phyloP scores from a whole-genome alignment of 805 yeast genomes.

The Candida broadrunensis region DNA sequence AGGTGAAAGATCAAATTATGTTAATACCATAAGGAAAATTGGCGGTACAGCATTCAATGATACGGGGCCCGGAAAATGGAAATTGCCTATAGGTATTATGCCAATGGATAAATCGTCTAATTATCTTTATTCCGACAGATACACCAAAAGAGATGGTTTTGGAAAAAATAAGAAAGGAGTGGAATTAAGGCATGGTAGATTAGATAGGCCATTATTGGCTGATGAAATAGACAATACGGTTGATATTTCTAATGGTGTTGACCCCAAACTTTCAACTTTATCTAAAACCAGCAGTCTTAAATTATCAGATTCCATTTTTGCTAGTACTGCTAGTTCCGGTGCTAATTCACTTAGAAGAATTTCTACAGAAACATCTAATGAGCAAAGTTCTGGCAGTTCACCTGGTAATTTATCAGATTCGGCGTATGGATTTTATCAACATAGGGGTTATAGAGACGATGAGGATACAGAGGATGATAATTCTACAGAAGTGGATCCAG shows the following conservation, averaged over 20 bases:
- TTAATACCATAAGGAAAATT: slow-evolving; percentile 38
- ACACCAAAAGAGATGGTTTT: slow-evolving; percentile 17
- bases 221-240: slow-evolving; percentile 58
- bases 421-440: slow-evolving; percentile 37
- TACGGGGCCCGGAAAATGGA: slow-evolving; percentile 45
- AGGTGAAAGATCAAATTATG: slow-evolving; percentile 52
- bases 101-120: slow-evolving; percentile 38
- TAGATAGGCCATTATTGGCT: slow-evolving; percentile 66
- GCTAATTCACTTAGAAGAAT: background rate
- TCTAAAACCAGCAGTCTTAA: background rate
- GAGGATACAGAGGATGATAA: slow-evolving; percentile 20
- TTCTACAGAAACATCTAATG: background rate
- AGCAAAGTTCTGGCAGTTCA: slow-evolving; percentile 11
- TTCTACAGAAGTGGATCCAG: slow-evolving; percentile 12
- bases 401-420: slow-evolving; percentile 30
- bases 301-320: background rate
- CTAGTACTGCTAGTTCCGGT: background rate
- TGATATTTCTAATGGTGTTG: background rate
- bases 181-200: slow-evolving; percentile 60
- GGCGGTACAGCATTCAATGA: slow-evolving; percentile 51
- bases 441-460: slow-evolving; percentile 32
- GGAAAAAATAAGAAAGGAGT: slow-evolving; percentile 41
- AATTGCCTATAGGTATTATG: slow-evolving; percentile 53
- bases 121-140: slow-evolving; percentile 23
- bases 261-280: background rate